Evolutionary conservation across 257 asterid genomes (phyloP).

Genomic region (Nicotiana tabacum): DNA sequence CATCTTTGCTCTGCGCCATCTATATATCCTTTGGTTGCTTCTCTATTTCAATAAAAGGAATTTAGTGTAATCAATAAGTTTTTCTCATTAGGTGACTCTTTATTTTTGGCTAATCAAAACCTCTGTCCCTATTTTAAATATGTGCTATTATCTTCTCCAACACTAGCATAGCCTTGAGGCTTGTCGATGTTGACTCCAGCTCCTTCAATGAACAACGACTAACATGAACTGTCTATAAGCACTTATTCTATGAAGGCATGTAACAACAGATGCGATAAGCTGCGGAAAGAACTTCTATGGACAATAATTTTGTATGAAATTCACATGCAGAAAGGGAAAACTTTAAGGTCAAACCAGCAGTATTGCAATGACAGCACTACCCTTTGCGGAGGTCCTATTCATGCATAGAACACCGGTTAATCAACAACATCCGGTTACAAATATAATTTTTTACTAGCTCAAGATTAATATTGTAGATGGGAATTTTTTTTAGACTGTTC

Average conservation of each 20-base stretch:
- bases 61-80: too few relatives aligned
- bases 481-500: background rate
- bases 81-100: too few relatives aligned
- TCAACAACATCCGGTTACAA: background rate
- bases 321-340: background rate
- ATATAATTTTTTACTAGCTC: background rate
- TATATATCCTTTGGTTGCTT: too few relatives aligned
- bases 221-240: background rate
- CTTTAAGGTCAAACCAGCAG: background rate
- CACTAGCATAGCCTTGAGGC: background rate
- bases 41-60: background rate
- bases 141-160: too few relatives aligned
- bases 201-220: background rate
- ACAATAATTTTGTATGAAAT: background rate
- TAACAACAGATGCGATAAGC: background rate
- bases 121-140: too few relatives aligned
- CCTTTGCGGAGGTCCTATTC: too few relatives aligned
- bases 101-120: too few relatives aligned
- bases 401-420: background rate
- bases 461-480: background rate
- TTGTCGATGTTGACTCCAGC: background rate
- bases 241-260: background rate
- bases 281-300: background rate
- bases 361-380: background rate
- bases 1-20: too few relatives aligned